Percentiles rank a stretch among this genome's conserved stretches.
Evolutionary conservation across 2,329 filamentous ascomycete species (phyloP).

Genomic region (Colletotrichum plurivorum): DNA sequence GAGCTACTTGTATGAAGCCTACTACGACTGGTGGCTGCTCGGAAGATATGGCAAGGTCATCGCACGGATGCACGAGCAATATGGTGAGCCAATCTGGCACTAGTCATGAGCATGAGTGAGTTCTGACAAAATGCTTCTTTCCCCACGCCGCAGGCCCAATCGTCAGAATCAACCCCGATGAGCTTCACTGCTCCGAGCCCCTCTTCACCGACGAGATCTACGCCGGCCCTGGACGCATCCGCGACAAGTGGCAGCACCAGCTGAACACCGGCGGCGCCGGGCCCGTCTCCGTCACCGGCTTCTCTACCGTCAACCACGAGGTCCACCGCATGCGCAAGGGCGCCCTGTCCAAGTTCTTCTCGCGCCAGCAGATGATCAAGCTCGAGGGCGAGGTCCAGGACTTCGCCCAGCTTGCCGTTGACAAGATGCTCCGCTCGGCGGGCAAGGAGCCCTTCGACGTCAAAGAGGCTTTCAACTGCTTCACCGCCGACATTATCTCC

Average conservation of each 20-base stretch:
- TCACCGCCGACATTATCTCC: slow-evolving; percentile 56
- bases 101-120: slow-evolving; percentile 1
- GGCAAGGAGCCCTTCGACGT: slow-evolving; percentile 48
- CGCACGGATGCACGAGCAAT: slow-evolving; percentile 34
- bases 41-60: slow-evolving; percentile 37
- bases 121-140: slow-evolving; percentile 2
- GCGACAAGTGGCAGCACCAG: slow-evolving; percentile 44
- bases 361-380: slow-evolving; percentile 43
- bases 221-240: slow-evolving; percentile 40
- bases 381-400: slow-evolving; percentile 35
- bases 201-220: slow-evolving; percentile 56
- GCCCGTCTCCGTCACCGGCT: slow-evolving; percentile 42
- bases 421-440: slow-evolving; percentile 43
- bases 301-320: slow-evolving; percentile 49
- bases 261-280: slow-evolving; percentile 44
- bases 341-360: slow-evolving; percentile 52
- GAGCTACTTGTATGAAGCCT: slow-evolving; percentile 33
- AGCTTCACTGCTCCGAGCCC: slow-evolving; percentile 54
- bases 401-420: slow-evolving; percentile 33
- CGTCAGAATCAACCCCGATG: slow-evolving; percentile 55
- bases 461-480: slow-evolving; percentile 54
- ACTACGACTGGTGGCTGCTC: slow-evolving; percentile 33
- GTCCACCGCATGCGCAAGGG: slow-evolving; percentile 50
- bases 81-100: slow-evolving; percentile 17
- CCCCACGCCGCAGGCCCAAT: slow-evolving; percentile 48